These are phyloP conservation scores for Ogataea paradorogensis DNA, from an alignment of 805 yeast genomes.

Conservation along the genomic window DNA sequence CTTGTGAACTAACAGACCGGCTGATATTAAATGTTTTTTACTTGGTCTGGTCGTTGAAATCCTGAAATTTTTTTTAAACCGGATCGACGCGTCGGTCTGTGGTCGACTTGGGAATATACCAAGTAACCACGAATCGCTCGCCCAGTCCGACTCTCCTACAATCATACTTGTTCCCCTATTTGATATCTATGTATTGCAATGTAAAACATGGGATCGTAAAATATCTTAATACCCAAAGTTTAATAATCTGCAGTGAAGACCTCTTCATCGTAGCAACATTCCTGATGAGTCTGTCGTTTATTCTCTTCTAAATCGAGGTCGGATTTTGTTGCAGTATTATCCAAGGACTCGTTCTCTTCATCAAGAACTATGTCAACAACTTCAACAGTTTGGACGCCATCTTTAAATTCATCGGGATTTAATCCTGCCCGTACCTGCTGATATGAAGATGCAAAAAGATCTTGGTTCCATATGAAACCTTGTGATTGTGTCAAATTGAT, in stretches of 20 bases:
- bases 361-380: constrained; percentile 28
- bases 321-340: constrained; percentile 1
- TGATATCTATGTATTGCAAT: constrained; percentile 1
- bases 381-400: constrained; percentile 20
- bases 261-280: constrained; percentile 12
- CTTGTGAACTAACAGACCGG: background rate
- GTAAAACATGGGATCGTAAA: background rate
- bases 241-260: constrained; percentile 19
- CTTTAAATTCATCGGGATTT: constrained; percentile 23
- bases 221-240: background rate
- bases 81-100: constrained; percentile 12
- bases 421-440: constrained; percentile 50
- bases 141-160: background rate
- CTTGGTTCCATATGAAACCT: constrained; percentile 77
- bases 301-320: background rate
- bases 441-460: constrained; percentile 67
- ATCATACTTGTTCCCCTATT: no score
- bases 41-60: background rate
- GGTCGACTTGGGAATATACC: background rate
- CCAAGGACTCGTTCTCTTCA: constrained; percentile 10
- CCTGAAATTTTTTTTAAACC: constrained; percentile 5
- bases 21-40: background rate
- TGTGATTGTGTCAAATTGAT: constrained; percentile 60
- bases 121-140: background rate
- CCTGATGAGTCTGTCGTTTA: background rate